Evolutionary conservation across 108 stramenopile genomes (phyloP).

Genomic region (Nitzschia putrida): DNA sequence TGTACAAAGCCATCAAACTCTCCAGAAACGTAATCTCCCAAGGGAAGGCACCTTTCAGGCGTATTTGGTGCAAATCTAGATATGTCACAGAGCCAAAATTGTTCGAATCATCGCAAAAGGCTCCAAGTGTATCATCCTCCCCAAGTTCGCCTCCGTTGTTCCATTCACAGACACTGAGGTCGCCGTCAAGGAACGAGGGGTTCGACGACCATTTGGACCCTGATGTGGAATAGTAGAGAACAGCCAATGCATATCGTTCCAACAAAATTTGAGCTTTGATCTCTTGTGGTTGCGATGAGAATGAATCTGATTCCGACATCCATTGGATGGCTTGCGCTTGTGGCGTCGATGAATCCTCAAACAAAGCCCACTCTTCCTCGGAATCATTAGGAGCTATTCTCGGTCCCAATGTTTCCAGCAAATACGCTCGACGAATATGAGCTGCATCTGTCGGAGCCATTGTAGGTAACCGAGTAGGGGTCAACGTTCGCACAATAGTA

Average conservation of each 20-base stretch:
- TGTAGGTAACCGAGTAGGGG: not conserved
- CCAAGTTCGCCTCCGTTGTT: not conserved
- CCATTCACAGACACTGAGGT: not conserved
- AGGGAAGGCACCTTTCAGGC: slow-evolving; percentile 27
- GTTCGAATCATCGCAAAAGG: not conserved
- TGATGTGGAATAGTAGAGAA: slow-evolving; percentile 3
- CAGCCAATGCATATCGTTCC: slow-evolving; percentile 13
- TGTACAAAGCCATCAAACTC: slow-evolving; percentile 13
- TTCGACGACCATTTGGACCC: not conserved
- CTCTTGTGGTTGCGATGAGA: not conserved
- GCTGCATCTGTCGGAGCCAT: not conserved
- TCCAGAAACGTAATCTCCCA: slow-evolving; percentile 18
- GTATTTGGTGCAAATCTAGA: not conserved
- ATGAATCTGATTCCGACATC: not conserved
- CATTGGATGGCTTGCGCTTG: slow-evolving; percentile 1
- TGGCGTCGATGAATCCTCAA: slow-evolving; percentile 2
- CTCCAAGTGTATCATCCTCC: not conserved
- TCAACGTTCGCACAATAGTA: not conserved
- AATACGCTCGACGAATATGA: not conserved
- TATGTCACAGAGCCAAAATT: not conserved
- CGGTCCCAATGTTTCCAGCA: not conserved
- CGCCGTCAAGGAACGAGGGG: too few species aligned
- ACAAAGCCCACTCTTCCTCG: not conserved
- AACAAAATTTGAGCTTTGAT: not conserved
- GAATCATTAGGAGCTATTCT: not conserved